phyloP scores from a whole-genome alignment of 352 stramenopile species.

The Globisporangium mamillatum region DNA sequence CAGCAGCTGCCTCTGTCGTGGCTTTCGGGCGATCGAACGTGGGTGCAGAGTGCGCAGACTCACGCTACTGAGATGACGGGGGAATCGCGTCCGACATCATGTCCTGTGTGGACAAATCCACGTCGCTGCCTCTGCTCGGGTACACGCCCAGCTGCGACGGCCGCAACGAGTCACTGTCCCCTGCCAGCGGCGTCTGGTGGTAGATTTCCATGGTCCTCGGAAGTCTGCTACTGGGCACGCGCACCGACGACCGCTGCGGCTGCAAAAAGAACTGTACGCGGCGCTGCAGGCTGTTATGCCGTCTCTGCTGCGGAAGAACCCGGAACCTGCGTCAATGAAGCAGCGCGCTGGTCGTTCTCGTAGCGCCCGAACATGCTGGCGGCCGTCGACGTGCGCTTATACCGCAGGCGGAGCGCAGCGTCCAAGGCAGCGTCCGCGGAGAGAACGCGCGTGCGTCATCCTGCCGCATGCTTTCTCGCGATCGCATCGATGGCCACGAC shows the following conservation, averaged over 20 bases:
- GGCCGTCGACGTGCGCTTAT: slow-evolving; percentile 37
- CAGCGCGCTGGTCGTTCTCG: slow-evolving; percentile 60
- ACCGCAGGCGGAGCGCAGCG: no score
- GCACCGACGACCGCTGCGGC: slow-evolving; percentile 14
- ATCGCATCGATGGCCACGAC: no score
- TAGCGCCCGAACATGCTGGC: slow-evolving; percentile 65
- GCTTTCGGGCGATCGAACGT: slow-evolving; percentile 55
- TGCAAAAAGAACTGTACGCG: slow-evolving; percentile 65
- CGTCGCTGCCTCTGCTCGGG: slow-evolving; percentile 29
- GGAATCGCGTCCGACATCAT: slow-evolving; percentile 28
- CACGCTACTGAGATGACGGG: background rate
- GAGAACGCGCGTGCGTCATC: no score
- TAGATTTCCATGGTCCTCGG: slow-evolving; percentile 24
- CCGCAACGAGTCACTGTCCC: slow-evolving; percentile 31
- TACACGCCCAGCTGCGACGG: slow-evolving; percentile 34
- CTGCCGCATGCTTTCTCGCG: no score
- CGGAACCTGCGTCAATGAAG: slow-evolving; percentile 49
- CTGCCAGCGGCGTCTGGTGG: slow-evolving; percentile 19
- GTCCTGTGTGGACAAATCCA: slow-evolving; percentile 28
- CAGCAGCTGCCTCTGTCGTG: background rate
- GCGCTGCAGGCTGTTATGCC: slow-evolving; percentile 19
- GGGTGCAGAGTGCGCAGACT: slow-evolving; percentile 30
- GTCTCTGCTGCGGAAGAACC: slow-evolving; percentile 12
- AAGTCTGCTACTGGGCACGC: slow-evolving; percentile 5
- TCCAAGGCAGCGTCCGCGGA: no score